These are phyloP conservation scores for Pythium brassicae DNA, from an alignment of 352 stramenopile species.

Conservation along the genomic window DNA sequence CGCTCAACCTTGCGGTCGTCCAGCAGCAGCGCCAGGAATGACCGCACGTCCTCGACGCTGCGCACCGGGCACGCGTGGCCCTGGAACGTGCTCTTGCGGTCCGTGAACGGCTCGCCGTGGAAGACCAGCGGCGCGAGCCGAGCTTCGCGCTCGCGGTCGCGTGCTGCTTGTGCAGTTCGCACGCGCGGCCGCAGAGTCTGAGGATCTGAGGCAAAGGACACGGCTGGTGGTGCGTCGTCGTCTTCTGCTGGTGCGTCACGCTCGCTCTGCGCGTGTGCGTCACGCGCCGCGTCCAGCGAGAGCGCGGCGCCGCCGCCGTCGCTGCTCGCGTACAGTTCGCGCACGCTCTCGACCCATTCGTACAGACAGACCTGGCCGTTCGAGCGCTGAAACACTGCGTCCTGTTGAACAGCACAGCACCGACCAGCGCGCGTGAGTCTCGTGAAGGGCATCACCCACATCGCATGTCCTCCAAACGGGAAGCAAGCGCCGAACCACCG, in stretches of 20 bases:
- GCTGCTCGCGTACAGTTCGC: slow-evolving; percentile 58
- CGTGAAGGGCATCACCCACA: background rate
- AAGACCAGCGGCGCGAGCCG: slow-evolving; percentile 60
- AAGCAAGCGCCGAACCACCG: background rate
- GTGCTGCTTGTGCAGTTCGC: slow-evolving; percentile 49
- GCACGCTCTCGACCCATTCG: slow-evolving; percentile 82
- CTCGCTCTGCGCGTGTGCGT: no score
- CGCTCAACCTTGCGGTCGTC: slow-evolving; percentile 80
- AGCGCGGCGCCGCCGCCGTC: slow-evolving; percentile 22
- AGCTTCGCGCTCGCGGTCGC: slow-evolving; percentile 49
- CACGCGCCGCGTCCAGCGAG: background rate
- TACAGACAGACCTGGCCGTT: slow-evolving; percentile 83
- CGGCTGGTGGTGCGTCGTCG: slow-evolving; percentile 7
- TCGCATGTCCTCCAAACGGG: background rate
- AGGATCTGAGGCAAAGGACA: slow-evolving; percentile 45
- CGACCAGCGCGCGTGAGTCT: background rate
- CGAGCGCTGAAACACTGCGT: slow-evolving; percentile 62
- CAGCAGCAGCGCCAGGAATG: slow-evolving; percentile 73
- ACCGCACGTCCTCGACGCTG: slow-evolving; percentile 70
- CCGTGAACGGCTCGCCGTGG: slow-evolving; percentile 57
- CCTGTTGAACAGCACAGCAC: slow-evolving; percentile 19
- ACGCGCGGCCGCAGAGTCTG: slow-evolving; percentile 65
- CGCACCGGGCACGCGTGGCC: slow-evolving; percentile 57
- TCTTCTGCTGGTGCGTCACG: background rate
- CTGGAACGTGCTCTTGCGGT: slow-evolving; percentile 86